These are phyloP conservation scores for Aspergillus homomorphus DNA, from an alignment of 495 filamentous ascomycete species.

Conservation along the genomic window DNA sequence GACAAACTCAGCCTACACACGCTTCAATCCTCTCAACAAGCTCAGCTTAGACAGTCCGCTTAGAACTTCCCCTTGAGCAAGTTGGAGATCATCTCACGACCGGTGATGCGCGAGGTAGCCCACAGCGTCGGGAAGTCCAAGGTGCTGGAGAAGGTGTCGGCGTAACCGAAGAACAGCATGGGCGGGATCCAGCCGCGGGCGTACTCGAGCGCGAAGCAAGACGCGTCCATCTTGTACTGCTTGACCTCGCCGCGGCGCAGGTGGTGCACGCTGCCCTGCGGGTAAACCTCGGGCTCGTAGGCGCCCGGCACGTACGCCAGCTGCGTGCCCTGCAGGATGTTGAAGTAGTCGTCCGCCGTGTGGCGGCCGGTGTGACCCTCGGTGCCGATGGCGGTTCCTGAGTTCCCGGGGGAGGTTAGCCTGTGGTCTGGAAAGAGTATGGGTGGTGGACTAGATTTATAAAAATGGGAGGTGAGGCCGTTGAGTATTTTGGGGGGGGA, in stretches of 20 bases:
- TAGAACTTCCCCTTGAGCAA: conserved; percentile 70
- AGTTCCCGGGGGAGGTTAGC: neutral
- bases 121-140: conserved; percentile 77
- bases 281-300: conserved; percentile 72
- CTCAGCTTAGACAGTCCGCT: no score
- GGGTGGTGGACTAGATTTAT: neutral
- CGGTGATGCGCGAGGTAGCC: conserved; percentile 69
- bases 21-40: no score
- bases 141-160: conserved; percentile 72
- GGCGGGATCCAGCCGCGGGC: conserved; percentile 87
- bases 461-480: no score
- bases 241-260: conserved; percentile 71
- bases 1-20: no score
- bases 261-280: conserved; percentile 72
- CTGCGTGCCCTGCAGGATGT: conserved; percentile 76
- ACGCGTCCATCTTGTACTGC: conserved; percentile 79
- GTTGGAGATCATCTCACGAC: conserved; percentile 68
- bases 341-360: conserved; percentile 90
- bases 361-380: conserved; percentile 85
- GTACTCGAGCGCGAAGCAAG: conserved; percentile 85
- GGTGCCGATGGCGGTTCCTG: conserved; percentile 77
- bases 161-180: conserved; percentile 84
- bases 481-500: no score
- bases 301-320: conserved; percentile 66
- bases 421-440: neutral